phyloP scores from a whole-genome alignment of 441 rosid genomes.

The Pelargonium australe region DNA sequence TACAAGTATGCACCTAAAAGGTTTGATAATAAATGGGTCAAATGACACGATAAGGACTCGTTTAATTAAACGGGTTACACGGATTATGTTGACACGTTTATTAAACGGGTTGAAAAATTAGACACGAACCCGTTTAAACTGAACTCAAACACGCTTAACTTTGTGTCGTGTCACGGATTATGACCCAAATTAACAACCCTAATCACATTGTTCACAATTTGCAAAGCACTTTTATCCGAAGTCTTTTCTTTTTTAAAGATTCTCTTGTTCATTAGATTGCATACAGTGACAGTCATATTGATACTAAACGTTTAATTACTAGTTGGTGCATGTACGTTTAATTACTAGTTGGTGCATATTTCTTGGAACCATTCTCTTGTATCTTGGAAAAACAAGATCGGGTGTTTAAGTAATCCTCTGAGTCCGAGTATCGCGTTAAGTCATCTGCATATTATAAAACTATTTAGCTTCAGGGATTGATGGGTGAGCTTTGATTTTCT shows the following conservation, averaged over 20 bases:
- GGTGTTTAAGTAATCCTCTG: background rate
- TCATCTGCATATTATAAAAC: background rate
- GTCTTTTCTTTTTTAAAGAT: background rate
- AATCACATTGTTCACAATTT: background rate
- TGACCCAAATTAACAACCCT: too few relatives aligned
- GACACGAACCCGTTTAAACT: too few relatives aligned
- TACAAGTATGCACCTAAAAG: too few relatives aligned
- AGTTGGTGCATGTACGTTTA: background rate
- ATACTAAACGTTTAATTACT: background rate
- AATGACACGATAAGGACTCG: too few relatives aligned
- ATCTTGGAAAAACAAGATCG: background rate
- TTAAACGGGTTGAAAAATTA: too few relatives aligned
- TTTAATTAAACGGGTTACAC: too few relatives aligned
- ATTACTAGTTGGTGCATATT: too few relatives aligned
- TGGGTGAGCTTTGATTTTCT: background rate
- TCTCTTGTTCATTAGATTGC: background rate
- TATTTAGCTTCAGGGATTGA: background rate
- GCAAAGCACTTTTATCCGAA: background rate
- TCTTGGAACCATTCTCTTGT: background rate
- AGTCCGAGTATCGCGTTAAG: conserved; percentile 1
- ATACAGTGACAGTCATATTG: background rate
- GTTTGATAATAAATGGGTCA: too few relatives aligned
- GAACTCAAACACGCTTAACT: too few relatives aligned
- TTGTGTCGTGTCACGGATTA: too few relatives aligned
- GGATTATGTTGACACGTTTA: too few relatives aligned